phyloP scores from a whole-genome alignment of 192 early-diverging fungal species.

The Geranomyces variabilis region DNA sequence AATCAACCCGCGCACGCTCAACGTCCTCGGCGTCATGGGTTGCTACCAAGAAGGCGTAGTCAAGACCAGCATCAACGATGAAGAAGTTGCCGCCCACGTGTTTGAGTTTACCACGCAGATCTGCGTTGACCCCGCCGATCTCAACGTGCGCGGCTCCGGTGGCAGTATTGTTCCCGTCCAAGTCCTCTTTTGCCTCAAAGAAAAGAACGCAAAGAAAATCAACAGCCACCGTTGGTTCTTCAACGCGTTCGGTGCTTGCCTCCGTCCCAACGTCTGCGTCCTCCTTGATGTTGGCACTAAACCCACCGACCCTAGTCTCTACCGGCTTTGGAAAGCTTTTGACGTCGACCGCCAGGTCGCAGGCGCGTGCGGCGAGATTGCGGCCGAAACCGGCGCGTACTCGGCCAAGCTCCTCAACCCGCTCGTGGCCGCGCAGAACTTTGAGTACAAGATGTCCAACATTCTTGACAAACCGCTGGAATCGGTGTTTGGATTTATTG shows the following conservation, averaged over 20 bases:
- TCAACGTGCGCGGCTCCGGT: constrained; percentile 62
- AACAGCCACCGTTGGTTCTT: constrained; percentile 74
- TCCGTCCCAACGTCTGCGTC: constrained; percentile 56
- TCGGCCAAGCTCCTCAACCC: constrained; percentile 71
- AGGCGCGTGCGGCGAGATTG: constrained; percentile 86
- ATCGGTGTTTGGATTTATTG: constrained; percentile 91
- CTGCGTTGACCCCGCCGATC: constrained; percentile 67
- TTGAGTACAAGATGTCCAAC: constrained; percentile 93
- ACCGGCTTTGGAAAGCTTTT: constrained; percentile 82
- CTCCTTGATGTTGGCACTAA: constrained; percentile 78
- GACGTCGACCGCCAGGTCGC: constrained; percentile 70
- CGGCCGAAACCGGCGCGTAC: constrained; percentile 62
- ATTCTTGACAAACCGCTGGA: constrained; percentile 97
- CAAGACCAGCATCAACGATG: constrained; percentile 55
- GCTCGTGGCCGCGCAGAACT: constrained; percentile 81
- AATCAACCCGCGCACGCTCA: constrained; percentile 72
- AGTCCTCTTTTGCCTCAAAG: constrained; percentile 79
- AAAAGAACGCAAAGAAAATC: constrained; percentile 72
- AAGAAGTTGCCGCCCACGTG: constrained; percentile 66
- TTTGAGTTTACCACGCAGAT: constrained; percentile 81
- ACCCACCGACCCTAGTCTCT: constrained; percentile 70
- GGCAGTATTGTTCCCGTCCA: constrained; percentile 58
- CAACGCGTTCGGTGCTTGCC: constrained; percentile 59
- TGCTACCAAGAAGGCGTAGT: constrained; percentile 52
- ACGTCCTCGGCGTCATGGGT: constrained; percentile 65